A percentile compares a stretch with the other conserved stretches of the same genome.
Conservation (phyloP, 73 alveolate genomes). For the Paramecium octaurelia region DNA sequence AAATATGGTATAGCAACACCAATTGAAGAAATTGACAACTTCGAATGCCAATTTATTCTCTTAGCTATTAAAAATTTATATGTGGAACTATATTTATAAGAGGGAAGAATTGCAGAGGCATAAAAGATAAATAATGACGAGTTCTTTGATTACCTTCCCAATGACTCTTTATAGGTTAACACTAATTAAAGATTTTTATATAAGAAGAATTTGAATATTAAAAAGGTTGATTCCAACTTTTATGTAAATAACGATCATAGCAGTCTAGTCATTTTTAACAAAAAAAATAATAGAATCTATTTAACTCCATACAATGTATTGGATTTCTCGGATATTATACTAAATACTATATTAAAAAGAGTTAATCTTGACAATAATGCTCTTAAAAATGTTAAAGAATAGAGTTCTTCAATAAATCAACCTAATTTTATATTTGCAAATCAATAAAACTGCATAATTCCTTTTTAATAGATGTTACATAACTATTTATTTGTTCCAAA, state of each 20-base stretch:
- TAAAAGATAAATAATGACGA: neutral
- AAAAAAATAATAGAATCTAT: neutral
- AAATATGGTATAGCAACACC: neutral
- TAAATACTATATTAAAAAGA: neutral
- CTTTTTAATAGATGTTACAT: neutral
- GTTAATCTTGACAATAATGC: neutral
- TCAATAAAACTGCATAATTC: neutral
- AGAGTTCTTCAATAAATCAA: neutral
- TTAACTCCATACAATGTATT: conserved; percentile 8
- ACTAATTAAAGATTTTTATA: neutral
- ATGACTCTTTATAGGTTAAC: neutral
- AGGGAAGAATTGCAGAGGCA: conserved; percentile 3
- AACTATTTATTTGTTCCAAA: neutral
- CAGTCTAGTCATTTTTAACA: neutral
- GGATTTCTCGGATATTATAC: neutral
- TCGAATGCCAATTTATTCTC: conserved; percentile 43
- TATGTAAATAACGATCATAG: neutral
- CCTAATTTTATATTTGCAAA: neutral
- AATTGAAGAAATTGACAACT: conserved; percentile 36
- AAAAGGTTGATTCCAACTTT: neutral
- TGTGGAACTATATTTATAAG: neutral
- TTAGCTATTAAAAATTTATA: conserved; percentile 29
- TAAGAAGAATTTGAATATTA: neutral
- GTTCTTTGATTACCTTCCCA: neutral
- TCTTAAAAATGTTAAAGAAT: neutral